Conservation (phyloP, 1,284 basidiomycete species). For the Cryptococcus deneoformans region DNA sequence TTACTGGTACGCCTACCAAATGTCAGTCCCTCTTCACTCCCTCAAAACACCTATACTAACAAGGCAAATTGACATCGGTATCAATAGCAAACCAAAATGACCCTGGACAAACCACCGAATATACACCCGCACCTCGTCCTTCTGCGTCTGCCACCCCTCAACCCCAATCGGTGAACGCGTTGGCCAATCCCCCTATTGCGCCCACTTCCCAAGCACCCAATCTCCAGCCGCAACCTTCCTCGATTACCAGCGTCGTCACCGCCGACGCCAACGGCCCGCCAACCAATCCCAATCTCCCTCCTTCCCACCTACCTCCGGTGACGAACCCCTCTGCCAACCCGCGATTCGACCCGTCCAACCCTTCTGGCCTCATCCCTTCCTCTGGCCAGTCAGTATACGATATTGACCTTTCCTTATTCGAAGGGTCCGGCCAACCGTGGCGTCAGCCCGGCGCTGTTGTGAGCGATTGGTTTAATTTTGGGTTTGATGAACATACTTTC, state of each 20-base stretch:
- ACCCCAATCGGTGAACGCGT: conserved; percentile 3
- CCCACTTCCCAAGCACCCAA: conserved; percentile 1
- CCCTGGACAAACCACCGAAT: conserved; percentile 73
- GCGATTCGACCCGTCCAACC: conserved; percentile 56
- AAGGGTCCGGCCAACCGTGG: conserved; percentile 79
- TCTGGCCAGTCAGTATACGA: conserved; percentile 79
- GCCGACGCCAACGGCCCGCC: conserved; percentile 7
- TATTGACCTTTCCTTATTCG: conserved; percentile 75
- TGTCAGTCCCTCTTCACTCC: not conserved
- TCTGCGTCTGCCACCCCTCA: conserved; percentile 29
- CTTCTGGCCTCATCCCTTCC: conserved; percentile 56
- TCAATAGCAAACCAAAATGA: too few species aligned
- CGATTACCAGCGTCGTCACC: not conserved
- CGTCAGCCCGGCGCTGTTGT: conserved; percentile 87
- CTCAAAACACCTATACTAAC: too few species aligned
- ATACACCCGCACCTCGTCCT: conserved; percentile 74
- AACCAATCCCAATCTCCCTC: conserved; percentile 13
- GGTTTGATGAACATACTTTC: conserved; percentile 97
- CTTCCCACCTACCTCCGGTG: conserved; percentile 39
- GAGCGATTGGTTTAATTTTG: conserved; percentile 99
- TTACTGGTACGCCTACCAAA: not conserved
- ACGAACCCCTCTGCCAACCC: conserved; percentile 21
- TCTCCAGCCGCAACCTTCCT: conserved; percentile 6
- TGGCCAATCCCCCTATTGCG: conserved; percentile 13
- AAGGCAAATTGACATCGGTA: too few species aligned